A percentile compares a stretch with the other conserved stretches of the same genome.
Conservation (phyloP, 306 rosid species). For the Fragaria nilgerrensis region DNA sequence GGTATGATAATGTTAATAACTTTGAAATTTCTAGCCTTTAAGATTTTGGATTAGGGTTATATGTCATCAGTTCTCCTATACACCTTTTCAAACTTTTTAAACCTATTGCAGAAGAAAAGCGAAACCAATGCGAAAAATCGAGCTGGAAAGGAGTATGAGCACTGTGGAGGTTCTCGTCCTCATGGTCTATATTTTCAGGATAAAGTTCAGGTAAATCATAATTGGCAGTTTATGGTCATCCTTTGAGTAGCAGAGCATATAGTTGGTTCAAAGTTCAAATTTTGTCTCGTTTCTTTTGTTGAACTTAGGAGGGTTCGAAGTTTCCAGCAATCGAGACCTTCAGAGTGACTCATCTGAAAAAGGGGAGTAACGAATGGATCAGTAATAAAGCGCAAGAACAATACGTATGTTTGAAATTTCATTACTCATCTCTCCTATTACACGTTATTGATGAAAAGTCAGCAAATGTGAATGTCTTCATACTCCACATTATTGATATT, state of each 20-base stretch:
- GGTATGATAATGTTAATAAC: background rate
- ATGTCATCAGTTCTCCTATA: background rate
- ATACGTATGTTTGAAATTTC: background rate
- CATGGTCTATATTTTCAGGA: background rate
- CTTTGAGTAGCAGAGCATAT: background rate
- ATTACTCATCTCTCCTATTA: background rate
- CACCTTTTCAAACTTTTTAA: background rate
- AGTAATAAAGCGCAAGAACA: background rate
- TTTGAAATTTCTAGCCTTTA: background rate
- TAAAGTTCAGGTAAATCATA: background rate
- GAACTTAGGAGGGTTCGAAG: background rate
- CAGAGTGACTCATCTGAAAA: background rate
- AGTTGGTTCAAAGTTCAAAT: background rate
- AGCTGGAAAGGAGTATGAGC: background rate
- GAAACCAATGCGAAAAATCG: background rate
- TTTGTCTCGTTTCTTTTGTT: background rate
- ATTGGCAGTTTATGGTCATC: background rate
- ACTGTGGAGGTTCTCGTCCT: background rate
- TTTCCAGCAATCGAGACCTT: background rate
- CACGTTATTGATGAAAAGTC: background rate
- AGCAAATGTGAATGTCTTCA: background rate
- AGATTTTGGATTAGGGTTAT: background rate
- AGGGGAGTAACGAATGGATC: slow-evolving; percentile 1
- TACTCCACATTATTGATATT: background rate
- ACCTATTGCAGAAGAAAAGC: background rate